Evolutionary conservation across 371 early-diverging fungal genomes (phyloP).

Genomic region (Mortierella sp.): DNA sequence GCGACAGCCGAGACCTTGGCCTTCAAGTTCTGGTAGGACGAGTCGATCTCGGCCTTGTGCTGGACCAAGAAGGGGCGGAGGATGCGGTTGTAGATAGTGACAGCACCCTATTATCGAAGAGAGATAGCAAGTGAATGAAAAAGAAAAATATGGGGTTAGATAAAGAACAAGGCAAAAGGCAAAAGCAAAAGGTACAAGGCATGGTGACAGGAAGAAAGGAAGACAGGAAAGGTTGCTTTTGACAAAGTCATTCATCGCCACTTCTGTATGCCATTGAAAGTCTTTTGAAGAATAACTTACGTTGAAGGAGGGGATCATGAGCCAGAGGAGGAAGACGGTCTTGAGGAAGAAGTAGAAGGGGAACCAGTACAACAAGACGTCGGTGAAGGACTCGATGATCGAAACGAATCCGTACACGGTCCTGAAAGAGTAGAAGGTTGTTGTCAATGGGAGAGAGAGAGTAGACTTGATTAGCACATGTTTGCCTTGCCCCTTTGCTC

Average conservation of each 20-base stretch:
- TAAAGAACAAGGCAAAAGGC: neutral
- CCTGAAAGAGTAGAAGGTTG: conserved; percentile 54
- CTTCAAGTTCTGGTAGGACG: conserved; percentile 50
- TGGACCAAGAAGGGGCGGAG: conserved; percentile 70
- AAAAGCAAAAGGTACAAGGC: neutral
- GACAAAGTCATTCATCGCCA: too few relatives aligned
- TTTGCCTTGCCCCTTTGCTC: neutral
- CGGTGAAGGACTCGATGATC: conserved; percentile 89
- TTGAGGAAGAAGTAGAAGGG: conserved; percentile 96
- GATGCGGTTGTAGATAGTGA: conserved; percentile 64
- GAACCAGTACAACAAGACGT: conserved; percentile 88
- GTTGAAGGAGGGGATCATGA: conserved; percentile 82
- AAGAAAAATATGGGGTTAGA: neutral
- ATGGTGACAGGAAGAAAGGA: neutral
- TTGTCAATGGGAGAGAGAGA: too few relatives aligned
- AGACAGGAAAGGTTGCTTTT: neutral
- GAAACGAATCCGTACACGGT: conserved; percentile 89
- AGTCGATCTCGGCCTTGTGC: conserved; percentile 55
- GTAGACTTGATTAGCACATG: conserved; percentile 1
- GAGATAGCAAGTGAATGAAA: neutral
- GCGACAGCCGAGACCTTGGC: conserved; percentile 56
- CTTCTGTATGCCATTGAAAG: neutral
- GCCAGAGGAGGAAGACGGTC: conserved; percentile 87
- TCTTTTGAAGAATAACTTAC: conserved; percentile 67
- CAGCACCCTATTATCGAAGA: conserved; percentile 65